Conservation (phyloP, 371 early-diverging fungal genomes). For the Lichtheimia corymbifera region DNA sequence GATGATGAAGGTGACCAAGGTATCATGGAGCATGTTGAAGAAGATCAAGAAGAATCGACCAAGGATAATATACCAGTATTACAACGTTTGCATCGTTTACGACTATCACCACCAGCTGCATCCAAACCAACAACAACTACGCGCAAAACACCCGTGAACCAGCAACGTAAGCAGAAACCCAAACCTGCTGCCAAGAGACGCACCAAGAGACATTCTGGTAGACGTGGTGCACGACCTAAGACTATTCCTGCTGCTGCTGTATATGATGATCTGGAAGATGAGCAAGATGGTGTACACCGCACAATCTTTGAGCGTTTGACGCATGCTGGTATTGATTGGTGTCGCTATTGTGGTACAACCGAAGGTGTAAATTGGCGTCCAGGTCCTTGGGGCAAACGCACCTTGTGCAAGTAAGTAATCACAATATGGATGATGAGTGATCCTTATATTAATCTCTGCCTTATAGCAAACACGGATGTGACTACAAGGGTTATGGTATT, state of each 20-base stretch:
- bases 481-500: constrained; percentile 45
- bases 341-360: constrained; percentile 78
- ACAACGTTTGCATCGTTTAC: constrained; percentile 10
- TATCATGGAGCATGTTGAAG: neutral
- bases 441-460: neutral
- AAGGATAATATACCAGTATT: constrained; percentile 4
- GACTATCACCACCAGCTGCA: neutral
- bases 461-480: constrained; percentile 46
- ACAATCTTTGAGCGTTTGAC: constrained; percentile 48
- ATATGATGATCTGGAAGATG: constrained; percentile 6
- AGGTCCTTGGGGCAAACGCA: constrained; percentile 79
- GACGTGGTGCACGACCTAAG: constrained; percentile 11
- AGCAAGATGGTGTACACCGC: constrained; percentile 10
- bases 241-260: constrained; percentile 1
- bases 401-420: constrained; percentile 67
- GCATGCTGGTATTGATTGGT: constrained; percentile 60
- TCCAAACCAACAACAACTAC: neutral
- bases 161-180: constrained; percentile 1
- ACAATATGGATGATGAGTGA: neutral
- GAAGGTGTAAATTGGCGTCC: constrained; percentile 78
- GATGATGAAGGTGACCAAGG: constrained; percentile 1
- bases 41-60: constrained; percentile 5
- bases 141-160: neutral
- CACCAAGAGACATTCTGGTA: constrained; percentile 10
- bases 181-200: constrained; percentile 15